phyloP scores from a whole-genome alignment of 208 protist species.

The Crithidia expoeki region DNA sequence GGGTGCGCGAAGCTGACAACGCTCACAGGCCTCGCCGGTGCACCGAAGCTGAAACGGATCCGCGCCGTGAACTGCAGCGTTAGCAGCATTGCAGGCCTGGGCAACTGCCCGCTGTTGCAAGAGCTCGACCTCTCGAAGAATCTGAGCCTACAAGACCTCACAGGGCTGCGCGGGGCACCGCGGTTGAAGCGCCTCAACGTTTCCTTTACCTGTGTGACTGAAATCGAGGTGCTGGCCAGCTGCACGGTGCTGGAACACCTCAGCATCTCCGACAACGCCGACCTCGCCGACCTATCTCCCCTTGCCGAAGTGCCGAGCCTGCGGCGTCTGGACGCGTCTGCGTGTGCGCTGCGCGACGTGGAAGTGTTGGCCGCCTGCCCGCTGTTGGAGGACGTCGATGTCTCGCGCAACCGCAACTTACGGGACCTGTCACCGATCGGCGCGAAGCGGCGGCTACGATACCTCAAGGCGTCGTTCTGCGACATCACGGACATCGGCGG shows the following conservation, averaged over 20 bases:
- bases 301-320: conserved; percentile 4
- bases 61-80: conserved; percentile 6
- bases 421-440: conserved; percentile 7
- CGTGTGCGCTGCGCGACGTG: not conserved
- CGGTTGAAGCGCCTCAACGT: conserved; percentile 4
- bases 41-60: not conserved
- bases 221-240: conserved; percentile 3
- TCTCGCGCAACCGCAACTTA: conserved; percentile 8
- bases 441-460: conserved; percentile 8
- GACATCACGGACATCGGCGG: conserved; percentile 12
- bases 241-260: conserved; percentile 2
- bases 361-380: conserved; percentile 8
- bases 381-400: conserved; percentile 12
- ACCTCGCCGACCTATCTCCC: not conserved
- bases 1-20: conserved; percentile 4
- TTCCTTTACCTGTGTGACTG: conserved; percentile 1
- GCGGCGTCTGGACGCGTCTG: conserved; percentile 8
- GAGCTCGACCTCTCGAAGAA: conserved; percentile 5
- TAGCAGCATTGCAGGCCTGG: not conserved
- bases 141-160: not conserved
- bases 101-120: conserved; percentile 3
- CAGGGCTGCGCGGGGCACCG: not conserved
- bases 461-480: conserved; percentile 12
- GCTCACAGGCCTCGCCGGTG: not conserved
- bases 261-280: conserved; percentile 10